phyloP scores from a whole-genome alignment of 2,329 filamentous ascomycete species.

The Diaporthe vaccinii region DNA sequence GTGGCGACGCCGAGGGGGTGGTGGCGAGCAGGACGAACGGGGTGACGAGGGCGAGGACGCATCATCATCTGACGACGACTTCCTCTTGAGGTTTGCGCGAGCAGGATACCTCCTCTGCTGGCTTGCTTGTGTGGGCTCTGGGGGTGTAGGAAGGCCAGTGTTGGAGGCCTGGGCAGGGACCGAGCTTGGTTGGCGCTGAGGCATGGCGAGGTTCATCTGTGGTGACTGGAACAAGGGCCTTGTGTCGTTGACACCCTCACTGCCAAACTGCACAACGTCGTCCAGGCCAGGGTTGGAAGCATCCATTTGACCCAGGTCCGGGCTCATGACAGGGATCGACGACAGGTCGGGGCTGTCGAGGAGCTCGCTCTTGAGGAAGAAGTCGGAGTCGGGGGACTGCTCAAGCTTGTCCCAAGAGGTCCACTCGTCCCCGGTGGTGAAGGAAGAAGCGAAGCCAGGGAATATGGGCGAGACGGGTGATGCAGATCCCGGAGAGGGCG shows the following conservation, averaged over 20 bases:
- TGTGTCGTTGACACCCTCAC: conserved; percentile 46
- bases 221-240: conserved; percentile 47
- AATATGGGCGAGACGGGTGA: conserved; percentile 50
- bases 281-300: conserved; percentile 44
- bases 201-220: conserved; percentile 40
- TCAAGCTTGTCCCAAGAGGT: conserved; percentile 49
- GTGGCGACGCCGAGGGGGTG: conserved; percentile 37
- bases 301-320: conserved; percentile 53
- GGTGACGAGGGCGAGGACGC: conserved; percentile 43
- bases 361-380: conserved; percentile 51
- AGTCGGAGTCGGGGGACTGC: conserved; percentile 48
- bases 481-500: conserved; percentile 49
- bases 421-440: conserved; percentile 48
- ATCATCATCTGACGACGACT: conserved; percentile 45
- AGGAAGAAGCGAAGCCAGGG: conserved; percentile 49
- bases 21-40: conserved; percentile 43
- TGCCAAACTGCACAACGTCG: conserved; percentile 45
- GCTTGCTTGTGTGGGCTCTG: conserved; percentile 11
- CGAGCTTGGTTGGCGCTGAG: conserved; percentile 29
- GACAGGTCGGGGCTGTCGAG: conserved; percentile 48
- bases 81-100: conserved; percentile 50
- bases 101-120: conserved; percentile 39
- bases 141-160: conserved; percentile 24
- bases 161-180: conserved; percentile 25
- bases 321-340: conserved; percentile 48